Evolutionary conservation across 2,329 filamentous ascomycete species (phyloP).

Genomic region (Didymella sp.): DNA sequence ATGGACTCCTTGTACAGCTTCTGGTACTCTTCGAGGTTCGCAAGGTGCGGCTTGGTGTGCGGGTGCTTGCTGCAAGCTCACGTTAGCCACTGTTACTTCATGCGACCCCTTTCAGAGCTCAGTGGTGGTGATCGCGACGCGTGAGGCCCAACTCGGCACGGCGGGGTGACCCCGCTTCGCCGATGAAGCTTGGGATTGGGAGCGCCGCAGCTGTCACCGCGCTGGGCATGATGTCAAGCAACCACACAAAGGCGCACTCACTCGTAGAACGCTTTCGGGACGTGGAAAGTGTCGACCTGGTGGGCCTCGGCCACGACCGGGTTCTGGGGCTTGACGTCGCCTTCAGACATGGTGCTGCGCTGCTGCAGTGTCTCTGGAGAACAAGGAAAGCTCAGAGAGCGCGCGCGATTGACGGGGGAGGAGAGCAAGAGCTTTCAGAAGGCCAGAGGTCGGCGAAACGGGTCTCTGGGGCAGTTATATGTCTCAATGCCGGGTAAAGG

Average conservation of each 20-base stretch:
- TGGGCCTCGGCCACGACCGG: slow-evolving; percentile 76
- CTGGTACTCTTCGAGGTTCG: slow-evolving; percentile 67
- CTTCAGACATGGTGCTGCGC: slow-evolving; percentile 54
- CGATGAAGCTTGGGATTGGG: slow-evolving; percentile 13
- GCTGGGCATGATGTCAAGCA: slow-evolving; percentile 27
- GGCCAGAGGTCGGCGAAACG: slow-evolving; percentile 12
- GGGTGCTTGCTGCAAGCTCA: slow-evolving; percentile 63
- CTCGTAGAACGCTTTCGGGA: slow-evolving; percentile 59
- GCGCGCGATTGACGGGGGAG: slow-evolving; percentile 11
- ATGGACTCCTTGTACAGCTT: slow-evolving; percentile 82
- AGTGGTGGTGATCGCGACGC: slow-evolving; percentile 7
- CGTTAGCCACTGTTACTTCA: slow-evolving; percentile 7
- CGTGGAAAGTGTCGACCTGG: slow-evolving; percentile 74
- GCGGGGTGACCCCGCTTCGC: slow-evolving; percentile 47
- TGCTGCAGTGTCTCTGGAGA: background rate
- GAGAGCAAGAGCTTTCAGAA: slow-evolving; percentile 7
- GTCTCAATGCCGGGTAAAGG: slow-evolving; percentile 48
- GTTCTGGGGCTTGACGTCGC: slow-evolving; percentile 46
- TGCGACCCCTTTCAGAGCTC: background rate
- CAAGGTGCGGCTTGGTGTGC: slow-evolving; percentile 63
- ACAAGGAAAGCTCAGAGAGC: slow-evolving; percentile 5
- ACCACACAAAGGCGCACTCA: slow-evolving; percentile 37
- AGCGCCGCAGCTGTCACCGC: slow-evolving; percentile 23
- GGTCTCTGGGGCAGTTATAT: slow-evolving; percentile 30
- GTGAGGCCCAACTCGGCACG: slow-evolving; percentile 21